These are phyloP conservation scores for Stemphylium vesicarium DNA, from an alignment of 2,329 filamentous ascomycete genomes.

Conservation along the genomic window DNA sequence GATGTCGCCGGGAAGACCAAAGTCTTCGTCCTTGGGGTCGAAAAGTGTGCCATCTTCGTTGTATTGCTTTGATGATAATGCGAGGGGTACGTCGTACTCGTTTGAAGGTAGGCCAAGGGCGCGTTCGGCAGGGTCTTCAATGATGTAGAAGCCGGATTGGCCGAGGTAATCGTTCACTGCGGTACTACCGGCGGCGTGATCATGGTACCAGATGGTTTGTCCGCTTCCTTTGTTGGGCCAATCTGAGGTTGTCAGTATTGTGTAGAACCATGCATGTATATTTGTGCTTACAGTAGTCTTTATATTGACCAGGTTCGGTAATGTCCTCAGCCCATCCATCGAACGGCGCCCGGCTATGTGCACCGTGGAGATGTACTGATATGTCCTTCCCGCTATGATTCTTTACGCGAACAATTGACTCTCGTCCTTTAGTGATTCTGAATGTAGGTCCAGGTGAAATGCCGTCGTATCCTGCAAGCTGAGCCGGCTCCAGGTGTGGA, in stretches of 20 bases:
- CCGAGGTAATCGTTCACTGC: slow-evolving; percentile 65
- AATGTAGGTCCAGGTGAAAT: slow-evolving; percentile 63
- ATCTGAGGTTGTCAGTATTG: slow-evolving; percentile 39
- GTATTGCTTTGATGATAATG: slow-evolving; percentile 61
- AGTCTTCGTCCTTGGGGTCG: slow-evolving; percentile 55
- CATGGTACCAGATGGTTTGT: slow-evolving; percentile 63
- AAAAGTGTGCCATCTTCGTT: slow-evolving; percentile 59
- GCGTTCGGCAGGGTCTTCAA: slow-evolving; percentile 60
- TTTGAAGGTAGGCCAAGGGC: slow-evolving; percentile 59
- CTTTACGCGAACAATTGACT: slow-evolving; percentile 62
- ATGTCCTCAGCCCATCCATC: slow-evolving; percentile 64
- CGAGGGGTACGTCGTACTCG: slow-evolving; percentile 62
- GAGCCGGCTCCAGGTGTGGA: slow-evolving; percentile 50
- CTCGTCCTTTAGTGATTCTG: slow-evolving; percentile 55
- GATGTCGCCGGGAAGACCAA: slow-evolving; percentile 62
- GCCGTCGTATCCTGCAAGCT: slow-evolving; percentile 62
- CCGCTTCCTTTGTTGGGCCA: slow-evolving; percentile 63
- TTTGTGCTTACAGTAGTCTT: slow-evolving; percentile 45
- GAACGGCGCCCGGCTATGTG: slow-evolving; percentile 54
- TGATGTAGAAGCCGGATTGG: slow-evolving; percentile 64
- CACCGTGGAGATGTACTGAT: slow-evolving; percentile 64
- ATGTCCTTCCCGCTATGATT: slow-evolving; percentile 58
- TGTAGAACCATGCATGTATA: neutral
- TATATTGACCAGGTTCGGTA: slow-evolving; percentile 60
- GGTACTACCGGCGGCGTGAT: slow-evolving; percentile 55